A percentile compares a stretch with the other conserved stretches of the same genome.
Evolutionary conservation across 2,329 filamentous ascomycete species (phyloP).

Genomic region (Magnaporthiopsis rhizophila): DNA sequence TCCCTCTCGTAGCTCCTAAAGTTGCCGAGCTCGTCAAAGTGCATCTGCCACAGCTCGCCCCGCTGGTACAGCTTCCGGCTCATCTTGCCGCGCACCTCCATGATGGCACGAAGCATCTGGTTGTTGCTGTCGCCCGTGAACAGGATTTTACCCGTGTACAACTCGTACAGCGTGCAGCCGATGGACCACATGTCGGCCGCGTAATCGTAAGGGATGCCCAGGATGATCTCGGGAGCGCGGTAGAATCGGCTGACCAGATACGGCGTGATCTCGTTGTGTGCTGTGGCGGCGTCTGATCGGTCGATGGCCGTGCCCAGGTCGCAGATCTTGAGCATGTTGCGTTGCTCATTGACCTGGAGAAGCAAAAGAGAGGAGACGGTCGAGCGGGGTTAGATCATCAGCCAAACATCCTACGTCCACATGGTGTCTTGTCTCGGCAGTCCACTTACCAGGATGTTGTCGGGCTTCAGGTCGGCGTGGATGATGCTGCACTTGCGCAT

Average conservation of each 20-base stretch:
- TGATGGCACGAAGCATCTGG: constrained; percentile 93
- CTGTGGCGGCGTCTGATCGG: constrained; percentile 65
- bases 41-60: constrained; percentile 64
- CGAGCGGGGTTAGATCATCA: background rate
- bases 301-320: constrained; percentile 96
- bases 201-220: constrained; percentile 94
- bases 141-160: constrained; percentile 95
- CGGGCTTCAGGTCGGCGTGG: constrained; percentile 93
- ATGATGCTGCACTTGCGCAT: constrained; percentile 89
- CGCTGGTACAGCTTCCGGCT: constrained; percentile 82
- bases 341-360: constrained; percentile 63
- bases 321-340: constrained; percentile 85
- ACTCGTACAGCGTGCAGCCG: constrained; percentile 91
- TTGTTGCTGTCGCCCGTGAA: constrained; percentile 96
- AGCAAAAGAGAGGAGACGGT: too few species aligned
- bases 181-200: constrained; percentile 97
- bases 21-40: constrained; percentile 79
- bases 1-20: constrained; percentile 82
- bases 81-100: constrained; percentile 91
- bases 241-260: constrained; percentile 98
- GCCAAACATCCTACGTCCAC: background rate
- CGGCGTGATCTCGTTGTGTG: constrained; percentile 76
- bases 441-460: constrained; percentile 74
- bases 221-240: constrained; percentile 90
- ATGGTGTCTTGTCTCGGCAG: background rate